These are phyloP conservation scores for Serendipita indica DNA, from an alignment of 768 basidiomycete species.

Conservation along the genomic window DNA sequence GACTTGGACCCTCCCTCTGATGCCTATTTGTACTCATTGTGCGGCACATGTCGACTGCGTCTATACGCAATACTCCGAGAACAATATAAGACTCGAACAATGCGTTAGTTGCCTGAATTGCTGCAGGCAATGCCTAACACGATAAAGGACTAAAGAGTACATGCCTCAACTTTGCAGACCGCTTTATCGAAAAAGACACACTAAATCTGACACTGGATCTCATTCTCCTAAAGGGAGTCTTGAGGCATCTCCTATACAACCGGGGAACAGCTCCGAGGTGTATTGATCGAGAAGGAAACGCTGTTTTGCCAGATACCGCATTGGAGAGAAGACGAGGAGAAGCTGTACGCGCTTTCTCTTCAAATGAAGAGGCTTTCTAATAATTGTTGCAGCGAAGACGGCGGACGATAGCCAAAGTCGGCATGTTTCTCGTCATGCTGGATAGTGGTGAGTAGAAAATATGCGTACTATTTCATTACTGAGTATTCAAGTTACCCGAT, in stretches of 20 bases:
- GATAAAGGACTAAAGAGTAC: conserved; percentile 27
- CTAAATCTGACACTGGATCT: conserved; percentile 64
- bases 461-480: not conserved
- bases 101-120: conserved; percentile 40
- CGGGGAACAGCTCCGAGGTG: conserved; percentile 50
- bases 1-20: too few species aligned
- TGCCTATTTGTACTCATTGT: conserved; percentile 75
- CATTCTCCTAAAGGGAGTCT: conserved; percentile 72
- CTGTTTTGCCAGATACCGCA: not conserved
- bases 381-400: conserved; percentile 36
- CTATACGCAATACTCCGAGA: conserved; percentile 68
- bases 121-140: not conserved
- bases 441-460: conserved; percentile 26
- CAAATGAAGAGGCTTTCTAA: not conserved
- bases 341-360: not conserved
- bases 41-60: conserved; percentile 47
- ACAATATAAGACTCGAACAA: conserved; percentile 70
- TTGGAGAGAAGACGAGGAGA: not conserved
- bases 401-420: conserved; percentile 44
- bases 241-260: conserved; percentile 69
- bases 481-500: not conserved
- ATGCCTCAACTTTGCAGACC: conserved; percentile 62
- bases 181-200: conserved; percentile 73
- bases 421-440: conserved; percentile 39
- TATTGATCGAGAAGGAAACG: conserved; percentile 16